Evolutionary conservation across 352 stramenopile genomes (phyloP).

Genomic region (Phytophthora meadii): DNA sequence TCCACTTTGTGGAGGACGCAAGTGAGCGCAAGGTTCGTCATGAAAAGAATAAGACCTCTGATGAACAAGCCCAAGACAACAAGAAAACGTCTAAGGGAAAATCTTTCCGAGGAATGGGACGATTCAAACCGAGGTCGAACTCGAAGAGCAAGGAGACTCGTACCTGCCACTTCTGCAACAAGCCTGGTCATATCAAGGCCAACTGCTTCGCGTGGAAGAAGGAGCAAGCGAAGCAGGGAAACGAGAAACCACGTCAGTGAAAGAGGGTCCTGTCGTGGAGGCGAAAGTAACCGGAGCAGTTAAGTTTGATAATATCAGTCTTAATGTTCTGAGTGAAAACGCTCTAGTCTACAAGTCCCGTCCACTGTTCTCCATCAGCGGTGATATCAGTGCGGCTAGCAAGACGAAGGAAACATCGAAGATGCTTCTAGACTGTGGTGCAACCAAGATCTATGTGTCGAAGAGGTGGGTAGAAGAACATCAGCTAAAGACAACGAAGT

Average conservation of each 20-base stretch:
- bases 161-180: slow-evolving; percentile 12
- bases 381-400: too few relatives aligned
- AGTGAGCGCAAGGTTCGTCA: too few relatives aligned
- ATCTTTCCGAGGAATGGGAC: slow-evolving; percentile 2
- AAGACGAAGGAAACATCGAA: too few relatives aligned
- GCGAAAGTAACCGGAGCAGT: slow-evolving; percentile 6
- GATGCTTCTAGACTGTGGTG: too few relatives aligned
- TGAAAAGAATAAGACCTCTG: too few relatives aligned
- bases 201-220: slow-evolving; percentile 15
- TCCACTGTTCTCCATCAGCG: neutral
- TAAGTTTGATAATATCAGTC: slow-evolving; percentile 7
- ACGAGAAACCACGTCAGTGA: too few relatives aligned
- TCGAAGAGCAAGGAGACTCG: neutral
- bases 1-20: neutral
- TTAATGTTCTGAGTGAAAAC: slow-evolving; percentile 19
- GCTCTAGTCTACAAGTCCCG: slow-evolving; percentile 8
- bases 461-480: too few relatives aligned
- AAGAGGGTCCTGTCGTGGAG: slow-evolving; percentile 8
- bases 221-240: slow-evolving; percentile 5
- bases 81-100: too few relatives aligned
- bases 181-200: slow-evolving; percentile 11
- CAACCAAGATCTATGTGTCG: too few relatives aligned
- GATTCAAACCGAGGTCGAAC: slow-evolving; percentile 9
- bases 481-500: too few relatives aligned
- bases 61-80: too few relatives aligned